These are phyloP conservation scores for Annulohypoxylon moriforme DNA, from an alignment of 495 filamentous ascomycete genomes.

Conservation along the genomic window DNA sequence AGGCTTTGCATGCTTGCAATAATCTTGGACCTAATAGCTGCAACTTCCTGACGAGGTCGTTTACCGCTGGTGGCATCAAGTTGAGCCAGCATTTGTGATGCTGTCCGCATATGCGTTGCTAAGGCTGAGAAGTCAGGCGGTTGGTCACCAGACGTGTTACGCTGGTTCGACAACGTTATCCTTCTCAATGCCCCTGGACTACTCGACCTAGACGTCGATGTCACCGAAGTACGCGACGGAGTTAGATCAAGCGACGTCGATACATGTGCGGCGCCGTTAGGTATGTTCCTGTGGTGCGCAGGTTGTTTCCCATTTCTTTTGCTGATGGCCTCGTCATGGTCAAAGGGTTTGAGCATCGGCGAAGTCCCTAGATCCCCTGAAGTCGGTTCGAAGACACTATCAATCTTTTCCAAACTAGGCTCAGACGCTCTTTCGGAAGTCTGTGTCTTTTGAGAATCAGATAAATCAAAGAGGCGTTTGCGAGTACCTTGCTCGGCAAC, in stretches of 20 bases:
- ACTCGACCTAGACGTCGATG: slow-evolving; percentile 67
- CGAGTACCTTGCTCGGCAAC: slow-evolving; percentile 69
- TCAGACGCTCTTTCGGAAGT: slow-evolving; percentile 53
- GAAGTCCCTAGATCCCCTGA: slow-evolving; percentile 77
- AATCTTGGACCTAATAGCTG: slow-evolving; percentile 78
- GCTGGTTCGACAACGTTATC: slow-evolving; percentile 58
- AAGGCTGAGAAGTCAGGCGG: slow-evolving; percentile 78
- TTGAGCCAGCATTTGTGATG: slow-evolving; percentile 82
- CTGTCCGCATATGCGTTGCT: slow-evolving; percentile 82
- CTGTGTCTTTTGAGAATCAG: slow-evolving; percentile 58
- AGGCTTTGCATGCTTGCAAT: slow-evolving; percentile 85
- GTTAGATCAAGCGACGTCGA: slow-evolving; percentile 61
- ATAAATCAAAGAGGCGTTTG: slow-evolving; percentile 76
- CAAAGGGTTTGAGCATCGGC: slow-evolving; percentile 67
- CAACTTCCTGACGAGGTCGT: slow-evolving; percentile 75
- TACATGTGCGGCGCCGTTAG: slow-evolving; percentile 66
- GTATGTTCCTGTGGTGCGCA: slow-evolving; percentile 54
- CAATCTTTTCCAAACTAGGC: slow-evolving; percentile 55
- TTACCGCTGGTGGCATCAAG: slow-evolving; percentile 78
- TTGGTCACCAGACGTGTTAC: slow-evolving; percentile 61
- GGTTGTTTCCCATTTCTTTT: slow-evolving; percentile 41
- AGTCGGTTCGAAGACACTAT: slow-evolving; percentile 80
- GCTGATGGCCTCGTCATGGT: slow-evolving; percentile 50
- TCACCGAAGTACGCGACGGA: slow-evolving; percentile 68
- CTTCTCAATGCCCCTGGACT: slow-evolving; percentile 67